These are phyloP conservation scores for Colletotrichum ledebouriae DNA, from an alignment of 2,329 filamentous ascomycete genomes.

Conservation along the genomic window DNA sequence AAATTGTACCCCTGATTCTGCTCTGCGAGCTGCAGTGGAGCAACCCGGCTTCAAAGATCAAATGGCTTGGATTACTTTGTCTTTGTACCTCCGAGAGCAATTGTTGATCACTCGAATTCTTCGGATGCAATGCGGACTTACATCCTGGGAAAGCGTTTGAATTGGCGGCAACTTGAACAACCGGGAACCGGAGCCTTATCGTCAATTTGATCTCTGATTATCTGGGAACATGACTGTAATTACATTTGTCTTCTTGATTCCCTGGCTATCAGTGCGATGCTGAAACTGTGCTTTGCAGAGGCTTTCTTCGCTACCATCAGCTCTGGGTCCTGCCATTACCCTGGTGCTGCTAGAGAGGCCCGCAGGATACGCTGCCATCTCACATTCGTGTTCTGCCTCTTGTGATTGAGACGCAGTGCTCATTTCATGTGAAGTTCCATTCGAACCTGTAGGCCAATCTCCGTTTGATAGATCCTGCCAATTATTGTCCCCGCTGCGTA, in stretches of 20 bases:
- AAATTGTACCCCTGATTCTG: no score
- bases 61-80: no score
- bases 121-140: no score
- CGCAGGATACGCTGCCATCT: constrained; percentile 44
- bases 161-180: no score
- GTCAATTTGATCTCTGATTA: neutral
- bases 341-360: constrained; percentile 37
- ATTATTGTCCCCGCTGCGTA: constrained; percentile 45
- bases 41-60: no score
- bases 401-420: neutral
- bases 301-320: constrained; percentile 47
- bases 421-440: no score
- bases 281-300: constrained; percentile 27
- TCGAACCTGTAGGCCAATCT: constrained; percentile 37
- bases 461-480: constrained; percentile 46
- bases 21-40: no score
- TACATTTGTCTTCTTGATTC: constrained; percentile 50
- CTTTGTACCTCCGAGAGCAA: no score
- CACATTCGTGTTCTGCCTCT: constrained; percentile 43
- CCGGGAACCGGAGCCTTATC: no score
- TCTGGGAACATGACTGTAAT: constrained; percentile 45
- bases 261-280: constrained; percentile 2
- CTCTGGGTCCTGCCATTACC: constrained; percentile 43
- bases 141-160: neutral
- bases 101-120: no score